Percentiles rank a stretch among this genome's conserved stretches.
Conservation (phyloP, 208 protist species). For the Balamuthia mandrillaris region DNA sequence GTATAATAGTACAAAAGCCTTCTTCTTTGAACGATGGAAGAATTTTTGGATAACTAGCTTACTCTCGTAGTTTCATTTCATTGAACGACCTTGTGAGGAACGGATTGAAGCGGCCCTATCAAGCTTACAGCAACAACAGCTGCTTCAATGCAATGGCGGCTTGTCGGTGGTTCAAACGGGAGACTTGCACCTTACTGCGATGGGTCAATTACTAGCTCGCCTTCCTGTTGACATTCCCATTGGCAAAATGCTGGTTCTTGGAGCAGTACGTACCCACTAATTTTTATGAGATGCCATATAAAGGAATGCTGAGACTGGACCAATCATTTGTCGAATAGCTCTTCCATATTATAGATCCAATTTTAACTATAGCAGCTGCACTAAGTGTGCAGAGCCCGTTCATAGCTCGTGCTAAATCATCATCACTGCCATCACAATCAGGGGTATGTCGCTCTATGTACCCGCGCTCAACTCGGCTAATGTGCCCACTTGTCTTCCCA, state of each 20-base stretch:
- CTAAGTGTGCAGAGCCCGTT: conserved; percentile 47
- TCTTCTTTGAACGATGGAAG: neutral
- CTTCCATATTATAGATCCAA: conserved; percentile 31
- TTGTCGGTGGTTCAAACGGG: neutral
- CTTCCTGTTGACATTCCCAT: conserved; percentile 51
- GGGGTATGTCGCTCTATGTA: no score
- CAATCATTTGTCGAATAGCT: neutral
- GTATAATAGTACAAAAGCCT: no score
- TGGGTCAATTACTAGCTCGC: conserved; percentile 36
- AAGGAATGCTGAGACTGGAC: neutral
- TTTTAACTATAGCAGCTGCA: conserved; percentile 43
- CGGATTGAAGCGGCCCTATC: conserved; percentile 11
- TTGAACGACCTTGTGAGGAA: conserved; percentile 18
- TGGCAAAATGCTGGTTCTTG: conserved; percentile 52
- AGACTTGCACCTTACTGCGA: conserved; percentile 2
- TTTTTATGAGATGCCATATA: neutral
- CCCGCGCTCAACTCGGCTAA: neutral
- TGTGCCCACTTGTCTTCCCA: neutral
- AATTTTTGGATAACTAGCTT: neutral
- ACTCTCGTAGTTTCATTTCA: conserved; percentile 27
- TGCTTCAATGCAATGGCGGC: no score
- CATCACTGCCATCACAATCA: neutral
- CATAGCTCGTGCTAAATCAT: neutral
- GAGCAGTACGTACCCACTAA: neutral
- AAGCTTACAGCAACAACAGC: conserved; percentile 18